phyloP scores from a whole-genome alignment of 495 filamentous ascomycete species.

The Penicillium maclennaniae region DNA sequence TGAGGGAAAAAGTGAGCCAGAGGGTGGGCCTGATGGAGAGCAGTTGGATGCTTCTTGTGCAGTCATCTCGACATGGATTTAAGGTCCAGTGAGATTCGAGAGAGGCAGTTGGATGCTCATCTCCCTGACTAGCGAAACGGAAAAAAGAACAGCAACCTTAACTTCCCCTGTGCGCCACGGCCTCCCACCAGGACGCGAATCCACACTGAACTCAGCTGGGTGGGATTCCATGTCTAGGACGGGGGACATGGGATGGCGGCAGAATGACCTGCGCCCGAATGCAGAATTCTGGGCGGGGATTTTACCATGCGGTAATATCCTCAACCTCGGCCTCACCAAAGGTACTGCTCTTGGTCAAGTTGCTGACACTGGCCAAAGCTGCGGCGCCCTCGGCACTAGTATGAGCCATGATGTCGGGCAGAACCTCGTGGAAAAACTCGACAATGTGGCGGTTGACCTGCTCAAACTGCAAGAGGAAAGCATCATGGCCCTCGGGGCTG shows the following conservation, averaged over 20 bases:
- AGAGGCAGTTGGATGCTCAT: slow-evolving; percentile 50
- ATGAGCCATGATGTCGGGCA: slow-evolving; percentile 81
- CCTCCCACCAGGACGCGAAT: slow-evolving; percentile 5
- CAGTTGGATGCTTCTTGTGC: slow-evolving; percentile 52
- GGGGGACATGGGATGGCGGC: slow-evolving; percentile 34
- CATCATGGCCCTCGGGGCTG: slow-evolving; percentile 91
- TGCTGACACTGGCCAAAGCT: slow-evolving; percentile 35
- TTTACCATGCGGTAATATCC: slow-evolving; percentile 94
- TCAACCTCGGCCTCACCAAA: slow-evolving; percentile 96
- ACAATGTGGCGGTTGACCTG: slow-evolving; percentile 89
- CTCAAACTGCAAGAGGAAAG: slow-evolving; percentile 93
- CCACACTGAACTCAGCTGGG: slow-evolving; percentile 9
- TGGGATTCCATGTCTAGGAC: slow-evolving; percentile 15
- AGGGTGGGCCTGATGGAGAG: slow-evolving; percentile 44
- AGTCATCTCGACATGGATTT: slow-evolving; percentile 36
- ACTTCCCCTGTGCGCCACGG: slow-evolving; percentile 34
- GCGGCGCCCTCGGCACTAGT: slow-evolving; percentile 42
- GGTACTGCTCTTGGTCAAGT: slow-evolving; percentile 72
- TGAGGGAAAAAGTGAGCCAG: slow-evolving; percentile 19
- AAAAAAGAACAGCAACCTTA: slow-evolving; percentile 41
- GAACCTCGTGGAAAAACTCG: slow-evolving; percentile 73
- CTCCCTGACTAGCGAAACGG: slow-evolving; percentile 44
- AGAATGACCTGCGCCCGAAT: slow-evolving; percentile 24
- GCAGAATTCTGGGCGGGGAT: background rate
- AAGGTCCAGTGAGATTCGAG: slow-evolving; percentile 30